A percentile compares a stretch with the other conserved stretches of the same genome.
These are phyloP conservation scores for Obelidium mucronatum DNA, from an alignment of 192 early-diverging fungal genomes.

Conservation along the genomic window DNA sequence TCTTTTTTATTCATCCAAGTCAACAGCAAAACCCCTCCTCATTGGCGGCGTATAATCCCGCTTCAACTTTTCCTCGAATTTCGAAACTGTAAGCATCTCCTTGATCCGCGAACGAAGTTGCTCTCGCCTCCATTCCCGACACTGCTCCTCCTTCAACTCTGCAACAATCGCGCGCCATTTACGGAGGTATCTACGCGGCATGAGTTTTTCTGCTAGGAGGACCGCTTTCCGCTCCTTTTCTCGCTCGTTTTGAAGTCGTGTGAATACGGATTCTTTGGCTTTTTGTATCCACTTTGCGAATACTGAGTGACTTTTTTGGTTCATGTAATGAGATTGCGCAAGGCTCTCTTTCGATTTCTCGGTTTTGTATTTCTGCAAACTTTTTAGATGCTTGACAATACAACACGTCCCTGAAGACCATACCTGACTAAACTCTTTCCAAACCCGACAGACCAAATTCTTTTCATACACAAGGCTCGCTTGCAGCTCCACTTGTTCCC, in stretches of 20 bases:
- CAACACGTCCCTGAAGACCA: not conserved
- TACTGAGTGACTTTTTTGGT: too few relatives aligned
- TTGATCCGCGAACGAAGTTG: slow-evolving; percentile 11
- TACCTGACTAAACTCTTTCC: not conserved
- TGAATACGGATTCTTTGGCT: not conserved
- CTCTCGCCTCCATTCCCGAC: slow-evolving; percentile 4
- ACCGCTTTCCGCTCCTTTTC: slow-evolving; percentile 11
- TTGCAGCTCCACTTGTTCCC: not conserved
- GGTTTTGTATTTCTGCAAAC: not conserved
- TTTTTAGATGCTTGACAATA: too few relatives aligned
- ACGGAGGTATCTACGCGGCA: slow-evolving; percentile 2
- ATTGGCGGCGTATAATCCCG: slow-evolving; percentile 8
- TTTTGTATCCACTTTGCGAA: too few relatives aligned
- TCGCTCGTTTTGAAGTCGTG: slow-evolving; percentile 8
- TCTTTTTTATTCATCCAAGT: too few relatives aligned
- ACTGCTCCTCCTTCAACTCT: not conserved
- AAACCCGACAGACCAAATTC: not conserved
- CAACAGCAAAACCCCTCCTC: not conserved
- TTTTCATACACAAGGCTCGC: not conserved
- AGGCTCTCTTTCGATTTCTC: not conserved
- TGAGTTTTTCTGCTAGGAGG: not conserved
- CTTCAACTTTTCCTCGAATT: slow-evolving; percentile 17
- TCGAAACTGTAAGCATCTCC: not conserved
- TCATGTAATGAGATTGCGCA: too few relatives aligned
- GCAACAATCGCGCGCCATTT: not conserved